Base-by-base conservation (phyloP, 2,329 filamentous ascomycete species). In the Ophiocordyceps unilateralis region DNA sequence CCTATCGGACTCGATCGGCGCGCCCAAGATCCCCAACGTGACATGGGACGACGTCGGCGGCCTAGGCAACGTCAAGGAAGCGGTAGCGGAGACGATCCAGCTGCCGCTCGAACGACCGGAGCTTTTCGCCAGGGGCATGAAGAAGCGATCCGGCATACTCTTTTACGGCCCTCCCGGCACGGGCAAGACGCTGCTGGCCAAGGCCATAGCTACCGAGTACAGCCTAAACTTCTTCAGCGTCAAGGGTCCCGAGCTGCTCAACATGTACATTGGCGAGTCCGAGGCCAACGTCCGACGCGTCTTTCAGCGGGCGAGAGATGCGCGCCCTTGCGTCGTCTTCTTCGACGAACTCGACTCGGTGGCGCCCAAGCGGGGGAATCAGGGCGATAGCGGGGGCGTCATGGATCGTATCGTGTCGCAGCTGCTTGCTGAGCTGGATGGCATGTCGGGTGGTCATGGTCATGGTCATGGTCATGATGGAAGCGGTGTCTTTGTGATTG, bases 401-500 rank as follows among this genome's bases (percentile, higher is more conserved):
- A 96, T 96, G 89, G 91, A 96, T 59, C 78, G 91, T 44, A 96
- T 96, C 50, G 89, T 98, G 42, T 91, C 83, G 46, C 91, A 96
- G 65, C 67, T 98, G 39, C 74, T 98, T 11, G 91, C 91, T 0
- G 91, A 98, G 63, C 69, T 98, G 20, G 91, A 98, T 57, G 91
- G 91, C 42, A 98, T 98, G 91, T 95, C 88, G 42, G 83, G 89
- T 50, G 88, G 86, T 15, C 85, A 87, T 46, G 85, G 24, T 10
- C 24, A 26, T 26, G 24, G 24, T 26, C 24, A 26, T 10, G 24
- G 24, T 8, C 9, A 88, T 49, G 76, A 73, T 1, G 84, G 83
- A 12, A 87, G 84, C 11, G 87, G 88, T 19, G 89, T 96, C 5
- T 96, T 96, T 58, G 91, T 96, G 23, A 93, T 98, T 51, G 89